Base-by-base conservation (phyloP, 257 asterid species). In the Euphrasia confusa region DNA sequence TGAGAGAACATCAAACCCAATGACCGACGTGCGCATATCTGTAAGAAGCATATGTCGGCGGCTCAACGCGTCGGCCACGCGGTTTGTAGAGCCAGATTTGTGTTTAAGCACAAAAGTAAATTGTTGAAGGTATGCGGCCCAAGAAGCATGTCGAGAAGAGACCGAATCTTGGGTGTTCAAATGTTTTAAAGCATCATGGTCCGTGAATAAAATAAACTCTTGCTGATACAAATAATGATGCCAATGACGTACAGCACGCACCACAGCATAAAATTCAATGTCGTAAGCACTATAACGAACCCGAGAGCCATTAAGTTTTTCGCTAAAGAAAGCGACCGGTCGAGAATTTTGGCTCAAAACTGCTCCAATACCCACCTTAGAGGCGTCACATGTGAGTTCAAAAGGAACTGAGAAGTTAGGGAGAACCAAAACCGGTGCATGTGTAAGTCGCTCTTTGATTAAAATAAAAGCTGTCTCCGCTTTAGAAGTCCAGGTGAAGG, bases 101-200 rank as follows among this genome's bases (percentile, higher is more conserved):
- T 58, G 28, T 3, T 35, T n/a, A 4, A 58, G 12, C 27, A 58
- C 48, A 35, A 58, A 58, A 0, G 63, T 58, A 47, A 58, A 58
- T 1, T 58, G 47, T 10, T 58, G 63, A 1, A 58, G 28, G 6
- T 24, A 58, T 2, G 63, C 21, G 5, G 48, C n/a, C 63, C 63
- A 58, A 11, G 12, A 30, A 0, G 47, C 63, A 58, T 58, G 47
- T 0, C 28, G 11, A 13, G 63, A 44, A 2, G n/a, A 58, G 10
- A 58, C 13, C 7, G 45, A 12, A 14, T 58, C 63, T 4, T 58
- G 5, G 1, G 21, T 0, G 7, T 44, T 10, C 11, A 58, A 2
- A 13, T 58, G 63, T 3, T 35, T 32, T 0, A 58, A 7, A 7
- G 50, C 14, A 13, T 14, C 64, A 2, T 59, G 64, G 7, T 59